Evolutionary conservation across 805 yeast genomes (phyloP).

Genomic region (Pichia cabralensis): DNA sequence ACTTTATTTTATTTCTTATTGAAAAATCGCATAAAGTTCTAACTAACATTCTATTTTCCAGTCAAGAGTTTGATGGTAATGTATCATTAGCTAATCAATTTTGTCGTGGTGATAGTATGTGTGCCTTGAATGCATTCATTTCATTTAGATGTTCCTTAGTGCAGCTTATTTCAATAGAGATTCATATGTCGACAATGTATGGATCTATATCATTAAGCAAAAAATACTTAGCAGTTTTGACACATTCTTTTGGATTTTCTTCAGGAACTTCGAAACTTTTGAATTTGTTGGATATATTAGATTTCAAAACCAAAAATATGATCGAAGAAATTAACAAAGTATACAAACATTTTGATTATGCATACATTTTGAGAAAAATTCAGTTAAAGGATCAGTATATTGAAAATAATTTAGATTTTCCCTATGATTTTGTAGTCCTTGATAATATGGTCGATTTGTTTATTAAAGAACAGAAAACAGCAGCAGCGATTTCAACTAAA

Average conservation of each 20-base stretch:
- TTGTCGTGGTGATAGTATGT: constrained; percentile 30
- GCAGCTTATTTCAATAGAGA: constrained; percentile 60
- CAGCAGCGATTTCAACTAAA: constrained; percentile 13
- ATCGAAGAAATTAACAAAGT: constrained; percentile 31
- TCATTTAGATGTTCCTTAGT: constrained; percentile 50
- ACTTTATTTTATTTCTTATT: constrained; percentile 44
- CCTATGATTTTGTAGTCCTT: constrained; percentile 35
- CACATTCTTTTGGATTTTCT: constrained; percentile 38
- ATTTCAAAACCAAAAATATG: constrained; percentile 39
- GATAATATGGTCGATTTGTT: constrained; percentile 22
- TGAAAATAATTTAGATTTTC: constrained; percentile 7
- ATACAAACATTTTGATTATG: constrained; percentile 30
- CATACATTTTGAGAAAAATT: constrained; percentile 33
- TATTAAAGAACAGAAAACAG: constrained; percentile 18
- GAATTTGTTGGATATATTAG: constrained; percentile 61
- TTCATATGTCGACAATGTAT: constrained; percentile 43
- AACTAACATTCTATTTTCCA: constrained; percentile 45
- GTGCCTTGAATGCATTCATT: constrained; percentile 52
- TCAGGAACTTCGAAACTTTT: constrained; percentile 59
- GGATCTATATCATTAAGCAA: constrained; percentile 43
- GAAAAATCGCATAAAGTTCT: constrained; percentile 46
- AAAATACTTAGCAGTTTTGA: constrained; percentile 42
- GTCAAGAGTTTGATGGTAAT: constrained; percentile 33
- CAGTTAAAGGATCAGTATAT: constrained; percentile 20
- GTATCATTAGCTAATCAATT: constrained; percentile 27